Evolutionary conservation across 1,284 basidiomycete genomes (phyloP).

Genomic region (Leccinum brunneo-olivaceum): DNA sequence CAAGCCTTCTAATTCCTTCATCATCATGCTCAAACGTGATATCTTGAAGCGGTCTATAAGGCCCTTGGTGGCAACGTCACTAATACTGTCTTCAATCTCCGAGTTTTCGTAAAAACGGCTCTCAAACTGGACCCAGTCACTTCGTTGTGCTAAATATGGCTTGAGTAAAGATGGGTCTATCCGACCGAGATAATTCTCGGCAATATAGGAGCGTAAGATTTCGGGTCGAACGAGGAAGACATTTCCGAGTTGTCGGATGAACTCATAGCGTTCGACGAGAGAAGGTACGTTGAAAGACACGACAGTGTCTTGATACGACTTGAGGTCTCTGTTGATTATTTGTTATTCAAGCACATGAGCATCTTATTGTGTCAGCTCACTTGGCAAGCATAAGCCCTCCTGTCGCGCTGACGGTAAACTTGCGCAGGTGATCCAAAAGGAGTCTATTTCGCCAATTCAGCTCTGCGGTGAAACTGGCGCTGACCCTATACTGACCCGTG

Average conservation of each 20-base stretch:
- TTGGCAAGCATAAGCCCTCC: slow-evolving; percentile 98
- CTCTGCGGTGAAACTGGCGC: not conserved
- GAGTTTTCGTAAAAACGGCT: slow-evolving; percentile 64
- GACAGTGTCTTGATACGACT: slow-evolving; percentile 92
- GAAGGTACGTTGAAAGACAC: slow-evolving; percentile 75
- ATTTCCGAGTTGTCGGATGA: slow-evolving; percentile 96
- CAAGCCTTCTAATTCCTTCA: slow-evolving; percentile 74
- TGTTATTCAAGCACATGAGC: slow-evolving; percentile 3
- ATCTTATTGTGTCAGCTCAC: slow-evolving; percentile 39
- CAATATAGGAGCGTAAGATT: slow-evolving; percentile 88
- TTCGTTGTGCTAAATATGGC: slow-evolving; percentile 87
- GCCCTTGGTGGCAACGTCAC: slow-evolving; percentile 41
- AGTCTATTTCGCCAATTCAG: slow-evolving; percentile 45
- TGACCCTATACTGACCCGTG: slow-evolving; percentile 56
- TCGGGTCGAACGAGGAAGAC: slow-evolving; percentile 93
- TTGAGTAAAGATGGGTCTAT: slow-evolving; percentile 85
- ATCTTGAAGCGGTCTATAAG: slow-evolving; percentile 65
- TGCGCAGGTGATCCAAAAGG: slow-evolving; percentile 90
- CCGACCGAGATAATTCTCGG: slow-evolving; percentile 84
- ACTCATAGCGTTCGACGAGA: slow-evolving; percentile 94
- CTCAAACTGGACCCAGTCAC: slow-evolving; percentile 81
- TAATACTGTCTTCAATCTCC: slow-evolving; percentile 37
- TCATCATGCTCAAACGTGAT: slow-evolving; percentile 68
- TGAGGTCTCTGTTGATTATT: slow-evolving; percentile 69
- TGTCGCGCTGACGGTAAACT: slow-evolving; percentile 93